These are phyloP conservation scores for Russula earlei DNA, from an alignment of 768 basidiomycete genomes.

Conservation along the genomic window DNA sequence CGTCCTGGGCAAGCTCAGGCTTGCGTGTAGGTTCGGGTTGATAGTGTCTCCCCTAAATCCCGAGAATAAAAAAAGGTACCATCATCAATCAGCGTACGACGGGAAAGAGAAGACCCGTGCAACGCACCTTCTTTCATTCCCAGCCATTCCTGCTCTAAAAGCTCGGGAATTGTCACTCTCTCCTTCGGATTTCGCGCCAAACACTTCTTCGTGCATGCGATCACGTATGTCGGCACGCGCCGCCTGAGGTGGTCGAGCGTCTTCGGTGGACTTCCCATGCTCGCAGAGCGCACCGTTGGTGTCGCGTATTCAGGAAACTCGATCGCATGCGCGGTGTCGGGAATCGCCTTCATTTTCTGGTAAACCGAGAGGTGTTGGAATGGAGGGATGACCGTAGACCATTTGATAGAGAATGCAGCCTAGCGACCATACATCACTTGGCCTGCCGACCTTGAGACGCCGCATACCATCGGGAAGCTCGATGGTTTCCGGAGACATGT, in stretches of 20 bases:
- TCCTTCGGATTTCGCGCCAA: slow-evolving; percentile 71
- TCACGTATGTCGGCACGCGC: slow-evolving; percentile 65
- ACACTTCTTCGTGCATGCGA: slow-evolving; percentile 76
- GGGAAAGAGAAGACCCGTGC: background rate
- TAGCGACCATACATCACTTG: slow-evolving; percentile 95
- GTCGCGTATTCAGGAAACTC: slow-evolving; percentile 68
- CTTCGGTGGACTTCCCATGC: slow-evolving; percentile 35
- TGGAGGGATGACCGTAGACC: slow-evolving; percentile 89
- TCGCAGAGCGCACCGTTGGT: slow-evolving; percentile 33
- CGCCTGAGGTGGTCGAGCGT: slow-evolving; percentile 61
- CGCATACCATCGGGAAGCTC: slow-evolving; percentile 80
- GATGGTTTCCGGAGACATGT: slow-evolving; percentile 98
- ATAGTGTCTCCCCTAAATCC: slow-evolving; percentile 24
- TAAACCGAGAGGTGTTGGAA: slow-evolving; percentile 78
- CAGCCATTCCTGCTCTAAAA: slow-evolving; percentile 77
- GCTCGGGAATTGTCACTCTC: slow-evolving; percentile 77
- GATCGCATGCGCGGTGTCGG: slow-evolving; percentile 65
- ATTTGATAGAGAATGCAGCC: slow-evolving; percentile 98
- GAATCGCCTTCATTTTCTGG: slow-evolving; percentile 92
- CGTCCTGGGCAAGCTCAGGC: slow-evolving; percentile 35
- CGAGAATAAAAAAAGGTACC: background rate
- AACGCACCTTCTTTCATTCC: slow-evolving; percentile 49
- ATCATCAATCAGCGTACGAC: slow-evolving; percentile 1
- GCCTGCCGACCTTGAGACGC: slow-evolving; percentile 87
- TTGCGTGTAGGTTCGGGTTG: slow-evolving; percentile 28